These are phyloP conservation scores for Scleroderma bovista DNA, from an alignment of 768 basidiomycete genomes.

Conservation along the genomic window DNA sequence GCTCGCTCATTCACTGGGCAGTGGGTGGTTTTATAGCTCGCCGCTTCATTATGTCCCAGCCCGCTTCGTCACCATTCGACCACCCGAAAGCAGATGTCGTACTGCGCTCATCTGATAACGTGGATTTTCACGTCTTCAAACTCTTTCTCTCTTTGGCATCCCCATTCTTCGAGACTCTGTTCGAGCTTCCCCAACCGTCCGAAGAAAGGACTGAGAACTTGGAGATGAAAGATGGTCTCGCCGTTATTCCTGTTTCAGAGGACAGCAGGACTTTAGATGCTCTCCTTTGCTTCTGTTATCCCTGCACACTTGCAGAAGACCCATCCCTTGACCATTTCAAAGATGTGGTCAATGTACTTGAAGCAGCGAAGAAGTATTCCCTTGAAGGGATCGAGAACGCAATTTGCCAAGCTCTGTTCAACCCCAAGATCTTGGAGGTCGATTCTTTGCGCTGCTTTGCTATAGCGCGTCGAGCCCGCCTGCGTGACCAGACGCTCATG, in stretches of 20 bases:
- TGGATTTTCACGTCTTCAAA: constrained; percentile 30
- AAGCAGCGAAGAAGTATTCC: constrained; percentile 13
- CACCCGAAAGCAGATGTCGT: constrained; percentile 19
- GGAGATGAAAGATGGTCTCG: constrained; percentile 13
- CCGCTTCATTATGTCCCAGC: background rate
- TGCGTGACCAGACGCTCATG: constrained; percentile 17
- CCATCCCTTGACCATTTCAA: constrained; percentile 9
- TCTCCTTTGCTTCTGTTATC: constrained; percentile 26
- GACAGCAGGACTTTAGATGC: constrained; percentile 16
- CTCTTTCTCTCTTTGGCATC: constrained; percentile 31
- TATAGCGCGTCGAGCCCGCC: constrained; percentile 21
- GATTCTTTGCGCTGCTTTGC: constrained; percentile 29
- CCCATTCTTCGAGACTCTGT: constrained; percentile 30
- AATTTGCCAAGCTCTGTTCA: constrained; percentile 14
- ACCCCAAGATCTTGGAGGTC: constrained; percentile 11
- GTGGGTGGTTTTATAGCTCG: too few relatives aligned
- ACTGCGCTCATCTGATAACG: constrained; percentile 21
- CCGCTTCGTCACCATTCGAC: constrained; percentile 17
- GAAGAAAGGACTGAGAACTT: background rate
- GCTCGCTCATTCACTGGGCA: too few relatives aligned
- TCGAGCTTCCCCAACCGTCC: constrained; percentile 23
- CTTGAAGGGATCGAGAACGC: constrained; percentile 12
- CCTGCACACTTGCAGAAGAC: constrained; percentile 13
- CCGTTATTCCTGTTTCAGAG: constrained; percentile 17
- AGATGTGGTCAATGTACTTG: constrained; percentile 7